Evolutionary conservation across 371 early-diverging fungal genomes (phyloP), one percentile per base, ranked within the genome.

Genomic region (Mortierella sp.): DNA sequence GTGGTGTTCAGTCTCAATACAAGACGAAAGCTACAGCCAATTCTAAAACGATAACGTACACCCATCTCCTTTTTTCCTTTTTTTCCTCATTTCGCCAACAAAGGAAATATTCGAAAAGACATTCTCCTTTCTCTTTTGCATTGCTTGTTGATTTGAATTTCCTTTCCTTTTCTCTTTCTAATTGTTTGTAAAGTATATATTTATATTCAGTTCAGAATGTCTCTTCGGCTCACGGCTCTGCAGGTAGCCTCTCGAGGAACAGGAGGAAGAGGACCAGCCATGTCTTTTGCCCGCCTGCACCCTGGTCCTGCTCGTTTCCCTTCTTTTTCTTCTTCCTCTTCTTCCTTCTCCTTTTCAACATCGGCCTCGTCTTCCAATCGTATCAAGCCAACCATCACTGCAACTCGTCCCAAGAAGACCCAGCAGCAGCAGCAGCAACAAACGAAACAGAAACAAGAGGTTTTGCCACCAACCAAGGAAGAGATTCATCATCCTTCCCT

Each of bases 171-270:
- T 8, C 54, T 54, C 22, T 22, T 8, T 28, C 35, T 12, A n/a
- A n/a, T n/a, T n/a, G n/a, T n/a, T n/a, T n/a, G n/a, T n/a, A n/a
- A n/a, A n/a, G n/a, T n/a, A n/a, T n/a, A n/a, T n/a, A n/a, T n/a
- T n/a, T n/a, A n/a, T n/a, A n/a, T n/a, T n/a, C n/a, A n/a, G n/a
- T n/a, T n/a, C n/a, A 26, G 12, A 28, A 77, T 78, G 78, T 68
- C 78, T 30, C 78, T 69, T 66, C 66, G 60, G 64, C 70, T 78
- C 78, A 65, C 78, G 62, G 66, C 66, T 62, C 78, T 69, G 35
- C 66, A 62, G 62, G 12, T 58, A 11, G 18, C 40, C 18, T 55
- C 57, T 65, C 69, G 49, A 18, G 62, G 35, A 18, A 49, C 57
- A 35, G 45, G 51, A 22, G 8, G 5, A 11, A 26, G 6, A 57